phyloP scores from a whole-genome alignment of 2,329 filamentous ascomycete species.

The Ophiostoma fasciatum region DNA sequence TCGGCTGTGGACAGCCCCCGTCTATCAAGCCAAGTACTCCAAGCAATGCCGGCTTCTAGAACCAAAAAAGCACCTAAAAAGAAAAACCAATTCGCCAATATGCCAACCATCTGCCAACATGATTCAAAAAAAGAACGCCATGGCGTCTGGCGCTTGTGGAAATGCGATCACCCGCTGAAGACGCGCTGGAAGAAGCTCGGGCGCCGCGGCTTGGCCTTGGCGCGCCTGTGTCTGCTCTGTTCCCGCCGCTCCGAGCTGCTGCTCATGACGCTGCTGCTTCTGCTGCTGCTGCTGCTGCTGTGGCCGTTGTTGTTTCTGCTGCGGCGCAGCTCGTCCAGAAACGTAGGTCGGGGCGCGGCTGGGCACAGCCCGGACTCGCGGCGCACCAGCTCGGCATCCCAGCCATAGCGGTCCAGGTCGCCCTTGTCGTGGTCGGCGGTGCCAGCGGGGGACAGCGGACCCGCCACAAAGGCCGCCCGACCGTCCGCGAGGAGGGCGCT shows the following conservation, averaged over 20 bases:
- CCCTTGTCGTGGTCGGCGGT: conserved; percentile 17
- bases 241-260: conserved; percentile 12
- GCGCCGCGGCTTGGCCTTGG: conserved; percentile 14
- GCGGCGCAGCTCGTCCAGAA: conserved; percentile 8
- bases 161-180: no score
- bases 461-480: neutral
- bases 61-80: neutral
- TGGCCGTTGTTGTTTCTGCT: neutral
- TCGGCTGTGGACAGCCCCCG: no score
- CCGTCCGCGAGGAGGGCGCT: no score
- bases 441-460: neutral
- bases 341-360: neutral
- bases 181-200: conserved; percentile 26
- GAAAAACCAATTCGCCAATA: neutral
- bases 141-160: no score
- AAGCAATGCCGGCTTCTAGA: no score
- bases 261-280: conserved; percentile 6
- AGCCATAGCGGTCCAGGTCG: conserved; percentile 32
- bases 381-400: conserved; percentile 34
- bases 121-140: neutral
- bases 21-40: conserved; percentile 7
- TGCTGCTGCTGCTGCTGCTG: conserved; percentile 2
- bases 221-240: conserved; percentile 8
- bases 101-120: neutral
- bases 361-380: conserved; percentile 11